Base-by-base conservation (phyloP, 1,284 basidiomycete species). In the Pyrrhoderma lamaoense region DNA sequence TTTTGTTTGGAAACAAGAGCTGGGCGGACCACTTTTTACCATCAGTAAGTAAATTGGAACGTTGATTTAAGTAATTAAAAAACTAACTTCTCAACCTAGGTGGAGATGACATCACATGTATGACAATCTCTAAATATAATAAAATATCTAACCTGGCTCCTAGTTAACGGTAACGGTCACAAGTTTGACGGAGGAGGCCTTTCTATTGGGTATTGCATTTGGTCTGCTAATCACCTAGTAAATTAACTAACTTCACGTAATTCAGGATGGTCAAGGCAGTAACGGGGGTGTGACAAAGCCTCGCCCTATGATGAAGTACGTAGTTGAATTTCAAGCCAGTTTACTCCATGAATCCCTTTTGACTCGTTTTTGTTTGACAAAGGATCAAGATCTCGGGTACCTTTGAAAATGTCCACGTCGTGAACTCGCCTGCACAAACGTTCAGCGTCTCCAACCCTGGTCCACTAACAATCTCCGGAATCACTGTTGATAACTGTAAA, bases 351-450 rank as follows among this genome's bases (percentile, higher is more conserved):
- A n/a, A n/a, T n/a, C n/a, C n/a, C n/a, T n/a, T n/a, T n/a, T n/a
- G n/a, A n/a, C n/a, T n/a, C n/a, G n/a, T n/a, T n/a, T n/a, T n/a
- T n/a, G n/a, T n/a, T n/a, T n/a, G n/a, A 52, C 9, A 31, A 36
- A 22, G 76, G 62, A 78, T 79, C 54, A 71, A 72, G 58, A 77
- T 76, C 2, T 79, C 76, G 27, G 77, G 77, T 1, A 69, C 68
- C 8, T 79, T 70, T 58, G 60, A 63, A 61, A 65, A 70, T 42
- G 61, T 68, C 40, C 65, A 66, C 49, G 67, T 71, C 16, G 59
- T 67, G 44, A 70, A 71, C 61, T 69, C 69, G 3, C 70, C 70
- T 3, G 64, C 62, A 4, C 63, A 63, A 42, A 60, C 62, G 19
- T 68, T 66, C 60, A 64, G 63, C 52, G 65, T 65, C 11, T 64